Evolutionary conservation across 2,329 filamentous ascomycete genomes (phyloP), one percentile per base, ranked within the genome.

Genomic region (Xylaria sp.): DNA sequence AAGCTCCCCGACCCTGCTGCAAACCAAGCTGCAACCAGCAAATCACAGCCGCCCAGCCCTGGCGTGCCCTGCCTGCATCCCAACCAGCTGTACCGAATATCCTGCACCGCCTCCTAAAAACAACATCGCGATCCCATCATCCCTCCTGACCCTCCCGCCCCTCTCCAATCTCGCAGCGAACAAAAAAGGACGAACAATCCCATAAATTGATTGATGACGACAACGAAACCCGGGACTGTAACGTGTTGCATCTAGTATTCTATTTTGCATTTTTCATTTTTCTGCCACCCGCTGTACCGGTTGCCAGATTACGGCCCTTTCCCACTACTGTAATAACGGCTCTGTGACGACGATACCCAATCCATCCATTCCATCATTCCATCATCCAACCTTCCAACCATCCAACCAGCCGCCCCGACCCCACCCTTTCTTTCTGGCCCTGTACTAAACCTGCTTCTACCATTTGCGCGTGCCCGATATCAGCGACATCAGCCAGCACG

Each of bases 291-390:
- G 44, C 28, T 50, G 25, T 8, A 32, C 34, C 9, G 10, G 54
- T 44, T 51, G 37, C 10, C 56, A 28, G n/a, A 50, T 57, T 4
- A 64, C 61, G 20, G 34, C 44, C 32, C 13, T 28, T 18, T 18
- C 13, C 41, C 13, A 15, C 55, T 32, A 34, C 51, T 55, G 37
- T 41, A 41, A 60, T 59, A 59, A 59, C 37, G 46, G 48, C 54
- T 46, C 37, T 39, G 48, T 59, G 60, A 68, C 65, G 63, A 66
- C 63, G 58, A 63, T 63, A 70, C 68, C 63, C 64, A 68, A 62
- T 44, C 68, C 61, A 56, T 55, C 52, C 32, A n/a, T 50, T n/a
- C n/a, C 18, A 20, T 18, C 46, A 50, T 50, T 18, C n/a, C 9
- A 9, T 25, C 46, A 13, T 50, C 46, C 46, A 3, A 23, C 5